Percentiles rank a stretch among this genome's conserved stretches.
phyloP scores from a whole-genome alignment of 768 basidiomycete species.

The Macrolepiota dolichaula region DNA sequence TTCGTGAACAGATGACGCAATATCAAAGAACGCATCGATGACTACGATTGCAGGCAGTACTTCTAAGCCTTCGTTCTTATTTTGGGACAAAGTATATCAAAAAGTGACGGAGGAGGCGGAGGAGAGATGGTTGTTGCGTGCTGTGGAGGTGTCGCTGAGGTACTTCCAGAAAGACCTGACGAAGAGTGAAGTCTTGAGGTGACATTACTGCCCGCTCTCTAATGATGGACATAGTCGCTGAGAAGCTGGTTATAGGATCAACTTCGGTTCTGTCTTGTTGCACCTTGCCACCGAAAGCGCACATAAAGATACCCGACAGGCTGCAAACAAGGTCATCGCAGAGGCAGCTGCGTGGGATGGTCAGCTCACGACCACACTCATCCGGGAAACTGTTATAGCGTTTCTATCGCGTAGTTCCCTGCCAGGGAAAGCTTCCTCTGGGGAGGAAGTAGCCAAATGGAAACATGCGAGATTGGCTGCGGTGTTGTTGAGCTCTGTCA shows the following conservation, averaged over 20 bases:
- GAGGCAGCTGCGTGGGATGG: slow-evolving; percentile 37
- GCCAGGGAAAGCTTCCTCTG: slow-evolving; percentile 19
- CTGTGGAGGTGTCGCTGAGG: slow-evolving; percentile 46
- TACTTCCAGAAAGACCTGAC: slow-evolving; percentile 46
- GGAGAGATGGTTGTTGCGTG: slow-evolving; percentile 74
- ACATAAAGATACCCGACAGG: slow-evolving; percentile 50
- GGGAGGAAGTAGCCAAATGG: slow-evolving; percentile 28
- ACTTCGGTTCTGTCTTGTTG: slow-evolving; percentile 64
- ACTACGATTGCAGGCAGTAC: slow-evolving; percentile 42
- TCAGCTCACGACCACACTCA: slow-evolving; percentile 42
- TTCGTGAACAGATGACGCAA: slow-evolving; percentile 33
- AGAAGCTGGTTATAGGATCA: slow-evolving; percentile 33
- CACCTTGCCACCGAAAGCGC: slow-evolving; percentile 64
- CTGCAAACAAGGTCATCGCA: slow-evolving; percentile 40
- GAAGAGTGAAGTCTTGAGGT: slow-evolving; percentile 59
- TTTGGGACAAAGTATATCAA: slow-evolving; percentile 86
- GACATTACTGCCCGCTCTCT: slow-evolving; percentile 16
- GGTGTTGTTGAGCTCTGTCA: slow-evolving; percentile 49
- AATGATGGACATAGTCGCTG: background rate
- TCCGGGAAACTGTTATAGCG: slow-evolving; percentile 56
- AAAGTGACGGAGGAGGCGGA: slow-evolving; percentile 62
- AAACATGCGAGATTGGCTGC: slow-evolving; percentile 51
- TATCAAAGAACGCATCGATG: slow-evolving; percentile 45
- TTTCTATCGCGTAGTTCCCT: slow-evolving; percentile 39
- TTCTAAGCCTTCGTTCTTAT: slow-evolving; percentile 78